Base-by-base conservation (phyloP, 2,329 filamentous ascomycete species). In the Amphichorda felina region DNA sequence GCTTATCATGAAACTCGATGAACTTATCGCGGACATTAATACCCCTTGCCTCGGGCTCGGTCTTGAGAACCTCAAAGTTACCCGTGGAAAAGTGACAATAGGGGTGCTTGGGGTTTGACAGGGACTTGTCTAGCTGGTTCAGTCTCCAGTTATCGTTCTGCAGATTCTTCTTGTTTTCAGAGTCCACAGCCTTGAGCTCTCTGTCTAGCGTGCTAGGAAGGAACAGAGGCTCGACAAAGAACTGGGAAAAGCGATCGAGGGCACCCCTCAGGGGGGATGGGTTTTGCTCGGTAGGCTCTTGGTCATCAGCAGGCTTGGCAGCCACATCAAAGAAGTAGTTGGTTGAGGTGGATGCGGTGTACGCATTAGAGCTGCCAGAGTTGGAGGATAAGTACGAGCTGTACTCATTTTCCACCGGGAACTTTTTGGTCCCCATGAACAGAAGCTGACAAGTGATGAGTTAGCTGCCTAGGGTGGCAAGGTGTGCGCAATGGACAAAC, bases 381-480 rank as follows among this genome's bases (percentile, higher is more conserved):
- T 95, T 82, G 40, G 84, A 72, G 35, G 87, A 83, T 36, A 98
- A 74, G 56, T 94, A 98, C 54, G 89, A 81, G 50, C 85, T 86
- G 66, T 98, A 98, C 44, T 83, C 89, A 57, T 98, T 96, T 61
- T 95, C 89, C 54, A 80, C 75, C 1, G 91, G 91, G 51, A 91
- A 98, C 74, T 96, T 98, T 59, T 94, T 82, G 7, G 91, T 98
- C 34, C 91, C 91, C 91, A 98, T 96, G 64, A 98, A 98, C 17
- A 98, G 66, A 44, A 95, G 64, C 70, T 79, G 24, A 13, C 15
- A 18, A 17, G 18, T 7, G 14, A 18, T 18, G 11, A 5, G 14
- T 28, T n/a, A 28, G 26, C 26, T 5, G 9, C n/a, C 6, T 18
- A 36, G 17, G 36, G 24, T 25, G 24, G 8, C 8, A 8, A 13